Conservation (phyloP, 2,329 filamentous ascomycete species). For the Talaromyces atroroseus region DNA sequence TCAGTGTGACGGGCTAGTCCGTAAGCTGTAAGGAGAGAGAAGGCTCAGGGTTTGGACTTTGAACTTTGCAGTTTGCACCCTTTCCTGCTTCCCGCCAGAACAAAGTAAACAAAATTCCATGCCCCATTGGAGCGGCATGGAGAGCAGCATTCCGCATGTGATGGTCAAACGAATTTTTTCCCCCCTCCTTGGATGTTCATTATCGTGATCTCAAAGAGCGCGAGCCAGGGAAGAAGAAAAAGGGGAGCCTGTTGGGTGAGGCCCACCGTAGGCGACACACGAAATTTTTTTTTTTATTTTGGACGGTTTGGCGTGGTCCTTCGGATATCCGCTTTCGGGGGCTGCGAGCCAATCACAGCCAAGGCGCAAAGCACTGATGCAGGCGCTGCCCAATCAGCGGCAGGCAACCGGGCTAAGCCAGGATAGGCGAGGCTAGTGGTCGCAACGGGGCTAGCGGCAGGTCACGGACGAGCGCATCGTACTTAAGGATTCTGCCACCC, state of each 20-base stretch:
- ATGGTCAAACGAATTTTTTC: neutral
- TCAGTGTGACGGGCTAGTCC: slow-evolving; percentile 21
- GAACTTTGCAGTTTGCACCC: slow-evolving; percentile 18
- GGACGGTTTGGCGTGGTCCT: neutral
- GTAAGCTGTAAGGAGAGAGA: slow-evolving; percentile 20
- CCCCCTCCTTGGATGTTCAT: neutral
- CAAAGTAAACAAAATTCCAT: neutral
- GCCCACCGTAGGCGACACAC: slow-evolving; percentile 9
- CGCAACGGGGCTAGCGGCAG: slow-evolving; percentile 34
- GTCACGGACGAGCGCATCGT: slow-evolving; percentile 30
- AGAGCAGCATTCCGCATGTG: neutral
- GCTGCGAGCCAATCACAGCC: slow-evolving; percentile 21
- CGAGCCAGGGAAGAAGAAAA: neutral
- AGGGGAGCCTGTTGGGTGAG: slow-evolving; percentile 12
- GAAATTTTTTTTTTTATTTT: neutral
- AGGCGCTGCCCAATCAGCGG: slow-evolving; percentile 26
- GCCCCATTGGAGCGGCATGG: neutral
- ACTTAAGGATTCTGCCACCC: slow-evolving; percentile 41
- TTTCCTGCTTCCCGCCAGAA: neutral
- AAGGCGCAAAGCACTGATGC: slow-evolving; percentile 20
- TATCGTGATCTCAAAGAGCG: neutral
- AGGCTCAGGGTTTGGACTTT: slow-evolving; percentile 26
- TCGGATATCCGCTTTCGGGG: slow-evolving; percentile 20
- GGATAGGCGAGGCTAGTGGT: slow-evolving; percentile 29
- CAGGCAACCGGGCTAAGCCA: slow-evolving; percentile 27